phyloP scores from a whole-genome alignment of 2,329 filamentous ascomycete genomes.

The Fusarium denticulatum region DNA sequence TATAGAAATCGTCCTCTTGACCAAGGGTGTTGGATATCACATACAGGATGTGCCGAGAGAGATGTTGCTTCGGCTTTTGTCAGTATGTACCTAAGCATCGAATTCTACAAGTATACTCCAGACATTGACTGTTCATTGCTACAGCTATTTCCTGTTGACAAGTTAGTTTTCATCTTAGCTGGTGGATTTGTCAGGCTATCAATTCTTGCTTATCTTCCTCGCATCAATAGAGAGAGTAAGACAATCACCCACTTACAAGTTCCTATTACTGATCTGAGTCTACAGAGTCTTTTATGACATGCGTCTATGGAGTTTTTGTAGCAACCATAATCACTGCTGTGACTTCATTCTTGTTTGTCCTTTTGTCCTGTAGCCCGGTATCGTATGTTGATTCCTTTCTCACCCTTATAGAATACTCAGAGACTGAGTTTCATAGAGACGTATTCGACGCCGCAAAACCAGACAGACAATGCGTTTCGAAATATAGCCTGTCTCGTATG shows the following conservation, averaged over 20 bases:
- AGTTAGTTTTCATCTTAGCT: conserved; percentile 33
- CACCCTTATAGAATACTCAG: accelerated
- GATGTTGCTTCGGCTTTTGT: conserved; percentile 23
- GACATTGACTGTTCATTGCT: background rate
- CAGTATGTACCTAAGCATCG: conserved; percentile 16
- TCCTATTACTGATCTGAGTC: background rate
- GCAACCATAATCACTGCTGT: conserved; percentile 21
- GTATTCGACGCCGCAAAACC: conserved; percentile 28
- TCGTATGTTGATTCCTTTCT: conserved; percentile 9
- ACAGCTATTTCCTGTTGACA: conserved; percentile 30
- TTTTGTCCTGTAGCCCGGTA: conserved; percentile 34
- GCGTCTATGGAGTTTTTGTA: conserved; percentile 19
- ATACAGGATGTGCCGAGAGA: conserved; percentile 23
- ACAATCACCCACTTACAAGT: background rate
- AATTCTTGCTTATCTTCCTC: conserved; percentile 36
- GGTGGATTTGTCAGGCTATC: conserved; percentile 38
- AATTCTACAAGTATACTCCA: background rate
- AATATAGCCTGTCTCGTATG: conserved; percentile 39
- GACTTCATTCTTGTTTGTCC: conserved; percentile 34
- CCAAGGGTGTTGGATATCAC: conserved; percentile 27
- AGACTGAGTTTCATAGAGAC: conserved; percentile 15
- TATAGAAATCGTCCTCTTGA: conserved; percentile 30
- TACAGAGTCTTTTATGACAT: conserved; percentile 27
- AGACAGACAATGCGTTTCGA: conserved; percentile 30
- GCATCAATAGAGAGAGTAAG: conserved; percentile 34